Conservation (phyloP, 2,329 filamentous ascomycete genomes). For the Periconia macrospinosa region DNA sequence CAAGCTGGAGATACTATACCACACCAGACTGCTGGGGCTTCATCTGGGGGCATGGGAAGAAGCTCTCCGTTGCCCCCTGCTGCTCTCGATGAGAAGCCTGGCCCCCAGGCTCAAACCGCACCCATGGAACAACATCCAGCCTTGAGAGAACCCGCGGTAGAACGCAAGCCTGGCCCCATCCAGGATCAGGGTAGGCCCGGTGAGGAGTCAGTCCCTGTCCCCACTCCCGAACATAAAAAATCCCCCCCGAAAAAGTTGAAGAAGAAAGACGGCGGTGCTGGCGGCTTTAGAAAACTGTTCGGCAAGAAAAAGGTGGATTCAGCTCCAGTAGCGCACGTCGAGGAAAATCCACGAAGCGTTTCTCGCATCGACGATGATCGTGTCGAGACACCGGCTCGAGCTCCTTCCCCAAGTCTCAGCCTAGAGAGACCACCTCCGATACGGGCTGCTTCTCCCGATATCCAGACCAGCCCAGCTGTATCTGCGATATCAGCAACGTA, state of each 20-base stretch:
- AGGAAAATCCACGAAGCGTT: conserved; percentile 24
- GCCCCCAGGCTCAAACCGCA: conserved; percentile 9
- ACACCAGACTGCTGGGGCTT: conserved; percentile 22
- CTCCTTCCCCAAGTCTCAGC: conserved; percentile 27
- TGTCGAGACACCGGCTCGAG: conserved; percentile 20
- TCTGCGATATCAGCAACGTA: conserved; percentile 23
- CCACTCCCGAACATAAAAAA: conserved; percentile 29
- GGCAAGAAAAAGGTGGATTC: conserved; percentile 41
- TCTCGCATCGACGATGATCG: conserved; percentile 30
- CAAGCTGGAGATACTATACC: conserved; percentile 4
- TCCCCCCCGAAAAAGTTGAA: conserved; percentile 39
- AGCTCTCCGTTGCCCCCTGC: conserved; percentile 10
- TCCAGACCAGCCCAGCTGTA: conserved; percentile 28
- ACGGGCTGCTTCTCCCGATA: conserved; percentile 20
- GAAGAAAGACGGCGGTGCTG: conserved; percentile 37
- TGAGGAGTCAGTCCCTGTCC: conserved; percentile 19
- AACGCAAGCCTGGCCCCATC: conserved; percentile 26
- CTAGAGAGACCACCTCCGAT: conserved; percentile 23
- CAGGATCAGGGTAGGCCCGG: conserved; percentile 16
- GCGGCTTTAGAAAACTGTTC: conserved; percentile 46
- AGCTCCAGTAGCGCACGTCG: conserved; percentile 12
- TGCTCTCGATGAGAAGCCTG: conserved; percentile 31
- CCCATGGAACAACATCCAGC: conserved; percentile 47
- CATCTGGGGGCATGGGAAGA: conserved; percentile 35
- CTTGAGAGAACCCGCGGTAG: conserved; percentile 38